Evolutionary conservation across 306 rosid species (phyloP).

Genomic region (Fagus sylvatica): DNA sequence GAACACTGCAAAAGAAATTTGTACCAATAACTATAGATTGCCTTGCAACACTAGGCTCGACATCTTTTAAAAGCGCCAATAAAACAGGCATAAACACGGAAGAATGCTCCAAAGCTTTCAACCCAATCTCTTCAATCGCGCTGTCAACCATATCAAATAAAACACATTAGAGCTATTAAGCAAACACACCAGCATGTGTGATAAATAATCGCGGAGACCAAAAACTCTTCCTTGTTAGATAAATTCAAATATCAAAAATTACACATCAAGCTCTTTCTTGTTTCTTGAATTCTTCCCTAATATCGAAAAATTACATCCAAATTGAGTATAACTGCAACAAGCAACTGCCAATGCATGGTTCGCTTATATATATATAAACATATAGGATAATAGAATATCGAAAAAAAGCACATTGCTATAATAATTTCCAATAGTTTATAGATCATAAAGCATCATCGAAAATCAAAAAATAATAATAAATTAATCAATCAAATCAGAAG

Average conservation of each 20-base stretch:
- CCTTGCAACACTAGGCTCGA: conserved; percentile 47
- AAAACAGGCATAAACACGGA: conserved; percentile 60
- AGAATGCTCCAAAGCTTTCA: conserved; percentile 71
- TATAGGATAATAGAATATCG: too few relatives aligned
- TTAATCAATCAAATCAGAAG: background rate
- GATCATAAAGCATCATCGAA: too few relatives aligned
- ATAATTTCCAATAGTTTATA: too few relatives aligned
- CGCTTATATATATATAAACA: too few relatives aligned
- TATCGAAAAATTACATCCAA: too few relatives aligned
- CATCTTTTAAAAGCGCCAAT: conserved; percentile 63
- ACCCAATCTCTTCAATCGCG: conserved; percentile 80
- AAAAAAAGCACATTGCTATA: too few relatives aligned
- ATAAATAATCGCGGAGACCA: background rate
- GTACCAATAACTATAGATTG: conserved; percentile 76
- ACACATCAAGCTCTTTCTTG: too few relatives aligned
- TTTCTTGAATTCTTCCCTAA: too few relatives aligned
- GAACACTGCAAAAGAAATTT: conserved; percentile 52
- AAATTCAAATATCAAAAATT: too few relatives aligned
- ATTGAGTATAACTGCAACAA: background rate
- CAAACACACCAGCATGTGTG: conserved; percentile 6
- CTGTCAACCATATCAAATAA: conserved; percentile 40
- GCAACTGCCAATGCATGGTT: too few relatives aligned
- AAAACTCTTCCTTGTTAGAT: too few relatives aligned
- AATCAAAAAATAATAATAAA: too few relatives aligned
- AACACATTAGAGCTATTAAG: background rate